phyloP scores from a whole-genome alignment of 495 filamentous ascomycete species.

The Pseudoneurospora amorphoporcata region DNA sequence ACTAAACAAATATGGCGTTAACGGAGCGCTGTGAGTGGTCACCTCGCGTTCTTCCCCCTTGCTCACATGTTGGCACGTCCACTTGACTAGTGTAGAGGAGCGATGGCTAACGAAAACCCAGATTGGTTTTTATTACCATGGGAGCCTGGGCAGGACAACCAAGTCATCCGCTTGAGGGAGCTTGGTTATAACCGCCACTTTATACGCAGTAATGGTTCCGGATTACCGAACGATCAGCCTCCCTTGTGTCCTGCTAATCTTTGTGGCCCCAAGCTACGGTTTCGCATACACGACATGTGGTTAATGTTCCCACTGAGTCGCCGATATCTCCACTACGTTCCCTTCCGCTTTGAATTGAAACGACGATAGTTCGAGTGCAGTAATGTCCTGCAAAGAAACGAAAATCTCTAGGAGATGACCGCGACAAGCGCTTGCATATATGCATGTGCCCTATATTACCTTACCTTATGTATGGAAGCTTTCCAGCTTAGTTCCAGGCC shows the following conservation, averaged over 20 bases:
- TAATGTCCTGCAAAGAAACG: neutral
- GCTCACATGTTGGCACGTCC: neutral
- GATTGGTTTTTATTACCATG: neutral
- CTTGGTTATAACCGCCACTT: neutral
- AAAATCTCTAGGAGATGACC: neutral
- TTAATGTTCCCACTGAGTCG: neutral
- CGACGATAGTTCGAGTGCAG: neutral
- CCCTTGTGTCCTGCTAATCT: neutral
- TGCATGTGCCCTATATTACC: neutral
- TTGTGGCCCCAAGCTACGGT: neutral
- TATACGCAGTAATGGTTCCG: neutral
- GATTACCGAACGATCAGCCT: neutral
- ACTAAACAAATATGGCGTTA: neutral
- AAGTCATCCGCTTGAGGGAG: neutral
- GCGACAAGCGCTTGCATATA: neutral
- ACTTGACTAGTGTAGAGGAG: neutral
- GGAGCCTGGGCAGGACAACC: neutral
- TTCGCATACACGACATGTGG: neutral
- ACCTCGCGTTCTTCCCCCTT: neutral
- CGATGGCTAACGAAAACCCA: neutral
- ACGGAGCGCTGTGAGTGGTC: neutral
- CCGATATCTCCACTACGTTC: neutral
- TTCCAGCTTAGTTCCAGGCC: neutral
- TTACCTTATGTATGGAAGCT: neutral
- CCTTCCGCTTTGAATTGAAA: neutral